Evolutionary conservation across 2,329 filamentous ascomycete species (phyloP), one percentile per base, ranked within the genome.

Genomic region (Fusarium luffae): DNA sequence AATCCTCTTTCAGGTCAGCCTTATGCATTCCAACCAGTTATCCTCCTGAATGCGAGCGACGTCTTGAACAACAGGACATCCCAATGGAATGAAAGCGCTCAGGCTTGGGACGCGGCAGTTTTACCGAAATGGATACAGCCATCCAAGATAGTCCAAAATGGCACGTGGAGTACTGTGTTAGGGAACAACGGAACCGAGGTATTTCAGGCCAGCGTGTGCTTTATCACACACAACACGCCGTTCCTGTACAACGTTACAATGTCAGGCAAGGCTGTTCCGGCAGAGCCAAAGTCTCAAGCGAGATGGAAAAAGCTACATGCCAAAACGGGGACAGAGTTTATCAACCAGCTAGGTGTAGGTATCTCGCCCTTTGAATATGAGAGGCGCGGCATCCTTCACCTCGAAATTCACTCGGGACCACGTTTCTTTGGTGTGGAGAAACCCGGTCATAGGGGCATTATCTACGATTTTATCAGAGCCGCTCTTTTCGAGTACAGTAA

Each of bases 171-270:
- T 4, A n/a, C n/a, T n/a, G n/a, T n/a, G n/a, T n/a, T n/a, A n/a
- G n/a, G n/a, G n/a, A n/a, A n/a, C n/a, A n/a, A 57, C 2, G 42
- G 23, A 0, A 43, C 42, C 1, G 43, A 70, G 0, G 13, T 59
- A 0, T 52, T 67, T 4, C 34, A 40, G 4, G 58, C 49, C 0
- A 55, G 40, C 6, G 32, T 59, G 0, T 70, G 48, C 4, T 63
- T 66, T 9, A 43, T 63, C 4, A 55, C 25, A 0, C 47, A 34
- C 2, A 37, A 21, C 32, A 23, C 14, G 3, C 66, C 66, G 0
- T 25, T 54, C 2, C 3, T 54, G 1, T 69, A 55, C 7, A 57
- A 70, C 8, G 66, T 69, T 2, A 66, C 62, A 3, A 70, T 70
- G 57, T 18, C 30, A 0, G 66, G 68, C 0, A 9, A 25, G 11